These are phyloP conservation scores for Phytophthora boehmeriae DNA, from an alignment of 352 stramenopile species.

Conservation along the genomic window DNA sequence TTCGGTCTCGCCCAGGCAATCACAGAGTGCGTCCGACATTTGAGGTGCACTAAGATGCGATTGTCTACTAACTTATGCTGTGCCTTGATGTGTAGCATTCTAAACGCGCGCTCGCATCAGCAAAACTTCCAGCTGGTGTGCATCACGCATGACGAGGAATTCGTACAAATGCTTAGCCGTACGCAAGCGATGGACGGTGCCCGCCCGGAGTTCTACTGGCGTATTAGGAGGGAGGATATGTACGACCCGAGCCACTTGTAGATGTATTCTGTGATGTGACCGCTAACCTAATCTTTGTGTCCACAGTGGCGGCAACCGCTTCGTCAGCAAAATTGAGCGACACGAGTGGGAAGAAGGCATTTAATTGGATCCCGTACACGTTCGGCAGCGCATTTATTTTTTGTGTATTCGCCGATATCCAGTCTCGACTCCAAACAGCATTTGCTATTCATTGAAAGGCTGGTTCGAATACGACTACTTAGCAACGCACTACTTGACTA, in stretches of 20 bases:
- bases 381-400: conserved; percentile 8
- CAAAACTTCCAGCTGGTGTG: conserved; percentile 99
- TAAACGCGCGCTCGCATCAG: conserved; percentile 94
- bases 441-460: conserved; percentile 8
- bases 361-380: conserved; percentile 12
- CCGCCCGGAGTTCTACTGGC: conserved; percentile 86
- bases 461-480: conserved; percentile 18
- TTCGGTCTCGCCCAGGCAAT: conserved; percentile 89
- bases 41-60: background rate
- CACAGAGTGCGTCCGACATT: conserved; percentile 68
- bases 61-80: conserved; percentile 8
- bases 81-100: conserved; percentile 72
- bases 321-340: conserved; percentile 85
- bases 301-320: conserved; percentile 75
- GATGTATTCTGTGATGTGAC: background rate
- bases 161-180: conserved; percentile 88
- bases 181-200: conserved; percentile 78
- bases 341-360: conserved; percentile 66
- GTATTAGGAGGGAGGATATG: conserved; percentile 84
- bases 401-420: background rate
- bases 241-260: conserved; percentile 29
- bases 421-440: conserved; percentile 7
- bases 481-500: conserved; percentile 14
- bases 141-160: conserved; percentile 99
- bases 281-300: conserved; percentile 3